Evolutionary conservation across 2,329 filamentous ascomycete genomes (phyloP).

Genomic region (Colletotrichum navitas): DNA sequence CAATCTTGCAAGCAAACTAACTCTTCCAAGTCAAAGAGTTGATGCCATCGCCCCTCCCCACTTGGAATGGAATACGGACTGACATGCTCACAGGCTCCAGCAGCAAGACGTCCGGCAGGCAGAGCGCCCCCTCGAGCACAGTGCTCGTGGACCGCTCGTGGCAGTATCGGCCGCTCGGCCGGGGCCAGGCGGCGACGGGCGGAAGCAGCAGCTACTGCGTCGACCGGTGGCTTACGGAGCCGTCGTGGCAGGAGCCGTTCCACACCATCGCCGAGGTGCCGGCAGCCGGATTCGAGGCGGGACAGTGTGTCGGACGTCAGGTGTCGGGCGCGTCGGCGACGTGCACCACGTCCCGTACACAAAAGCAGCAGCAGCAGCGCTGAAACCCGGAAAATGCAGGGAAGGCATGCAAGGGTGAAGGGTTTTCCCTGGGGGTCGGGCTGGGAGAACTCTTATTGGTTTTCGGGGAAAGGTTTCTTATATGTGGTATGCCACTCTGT

Average conservation of each 20-base stretch:
- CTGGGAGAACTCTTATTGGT: not conserved
- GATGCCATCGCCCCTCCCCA: not conserved
- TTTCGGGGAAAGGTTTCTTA: not conserved
- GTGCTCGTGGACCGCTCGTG: constrained; percentile 30
- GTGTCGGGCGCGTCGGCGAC: constrained; percentile 30
- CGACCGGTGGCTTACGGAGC: constrained; percentile 35
- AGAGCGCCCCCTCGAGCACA: constrained; percentile 17
- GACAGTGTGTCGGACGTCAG: constrained; percentile 4
- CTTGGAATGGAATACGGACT: not conserved
- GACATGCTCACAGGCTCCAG: constrained; percentile 5
- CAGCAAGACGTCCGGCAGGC: not conserved
- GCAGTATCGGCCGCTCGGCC: constrained; percentile 30
- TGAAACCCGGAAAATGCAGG: not conserved
- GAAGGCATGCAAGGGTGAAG: not conserved
- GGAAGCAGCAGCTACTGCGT: constrained; percentile 12
- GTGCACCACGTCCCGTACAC: constrained; percentile 31
- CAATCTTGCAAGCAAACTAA: constrained; percentile 22
- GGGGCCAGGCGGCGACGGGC: constrained; percentile 5
- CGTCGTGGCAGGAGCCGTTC: constrained; percentile 37
- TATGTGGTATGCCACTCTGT: not conserved
- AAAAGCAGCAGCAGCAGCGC: constrained; percentile 24
- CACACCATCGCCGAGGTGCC: constrained; percentile 37
- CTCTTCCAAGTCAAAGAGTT: constrained; percentile 30
- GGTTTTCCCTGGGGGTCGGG: not conserved
- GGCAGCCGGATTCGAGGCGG: constrained; percentile 23